A percentile compares a stretch with the other conserved stretches of the same genome.
These are phyloP conservation scores for Teratosphaeria nubilosa DNA, from an alignment of 2,329 filamentous ascomycete genomes.

Conservation along the genomic window DNA sequence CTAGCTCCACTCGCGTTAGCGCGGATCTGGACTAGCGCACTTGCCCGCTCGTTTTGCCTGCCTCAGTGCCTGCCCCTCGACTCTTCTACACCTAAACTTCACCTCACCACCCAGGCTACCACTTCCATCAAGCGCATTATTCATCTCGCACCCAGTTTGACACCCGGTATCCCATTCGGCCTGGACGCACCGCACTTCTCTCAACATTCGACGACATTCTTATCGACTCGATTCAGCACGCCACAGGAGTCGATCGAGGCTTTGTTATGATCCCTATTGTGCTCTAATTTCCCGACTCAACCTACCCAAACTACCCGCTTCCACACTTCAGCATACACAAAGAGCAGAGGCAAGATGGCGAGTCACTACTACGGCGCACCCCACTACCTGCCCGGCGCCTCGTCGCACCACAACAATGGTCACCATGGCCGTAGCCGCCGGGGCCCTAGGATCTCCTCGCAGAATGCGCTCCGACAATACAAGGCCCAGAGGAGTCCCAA, in stretches of 20 bases:
- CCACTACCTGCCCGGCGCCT: constrained; percentile 39
- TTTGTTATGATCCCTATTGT: constrained; percentile 5
- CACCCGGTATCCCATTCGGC: not conserved
- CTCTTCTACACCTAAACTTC: not conserved
- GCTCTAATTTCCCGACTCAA: not conserved
- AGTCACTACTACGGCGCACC: constrained; percentile 41
- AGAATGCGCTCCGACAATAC: constrained; percentile 71
- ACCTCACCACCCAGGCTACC: not conserved
- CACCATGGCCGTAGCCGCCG: constrained; percentile 81
- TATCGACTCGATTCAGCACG: not conserved
- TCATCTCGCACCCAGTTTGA: not conserved
- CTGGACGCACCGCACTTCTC: not conserved
- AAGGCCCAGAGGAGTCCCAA: constrained; percentile 78
- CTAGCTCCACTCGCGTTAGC: not conserved
- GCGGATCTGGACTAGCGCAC: not conserved
- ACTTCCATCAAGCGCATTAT: not conserved
- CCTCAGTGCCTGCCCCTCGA: not conserved
- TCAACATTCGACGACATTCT: not conserved
- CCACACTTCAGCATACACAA: not conserved
- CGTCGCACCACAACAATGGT: constrained; percentile 52
- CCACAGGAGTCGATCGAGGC: not conserved
- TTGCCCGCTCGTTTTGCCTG: not conserved
- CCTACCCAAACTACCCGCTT: not conserved
- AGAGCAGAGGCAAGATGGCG: constrained; percentile 29
- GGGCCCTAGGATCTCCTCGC: constrained; percentile 69